A percentile compares a stretch with the other conserved stretches of the same genome.
These are phyloP conservation scores for Geranium incanum DNA, from an alignment of 441 rosid species.

Conservation along the genomic window DNA sequence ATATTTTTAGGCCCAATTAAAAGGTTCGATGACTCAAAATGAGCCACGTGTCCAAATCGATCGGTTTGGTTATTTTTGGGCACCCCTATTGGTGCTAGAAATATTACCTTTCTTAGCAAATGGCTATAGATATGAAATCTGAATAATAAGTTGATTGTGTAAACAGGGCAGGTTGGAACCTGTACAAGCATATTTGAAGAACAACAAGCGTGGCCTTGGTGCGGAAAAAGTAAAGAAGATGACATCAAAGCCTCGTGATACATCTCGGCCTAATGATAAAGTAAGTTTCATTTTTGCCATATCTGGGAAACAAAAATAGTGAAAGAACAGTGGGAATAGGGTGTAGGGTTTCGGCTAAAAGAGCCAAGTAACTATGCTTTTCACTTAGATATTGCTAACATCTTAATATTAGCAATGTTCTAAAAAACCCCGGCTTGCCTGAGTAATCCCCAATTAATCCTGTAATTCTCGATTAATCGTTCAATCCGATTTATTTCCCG, in stretches of 20 bases:
- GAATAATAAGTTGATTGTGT: slow-evolving; percentile 3
- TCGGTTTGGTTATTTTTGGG: no score
- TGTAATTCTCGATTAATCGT: no score
- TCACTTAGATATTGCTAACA: neutral
- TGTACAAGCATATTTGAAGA: slow-evolving; percentile 43
- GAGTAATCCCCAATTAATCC: no score
- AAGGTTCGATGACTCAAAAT: no score
- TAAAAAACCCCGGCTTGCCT: no score
- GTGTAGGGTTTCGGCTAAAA: neutral
- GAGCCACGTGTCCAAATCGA: no score
- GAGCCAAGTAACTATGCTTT: neutral
- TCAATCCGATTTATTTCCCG: no score
- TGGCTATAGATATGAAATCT: neutral
- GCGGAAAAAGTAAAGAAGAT: slow-evolving; percentile 44
- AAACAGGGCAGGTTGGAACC: slow-evolving; percentile 80
- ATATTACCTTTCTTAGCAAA: neutral
- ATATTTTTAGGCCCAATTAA: no score
- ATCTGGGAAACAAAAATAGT: neutral
- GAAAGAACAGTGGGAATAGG: neutral
- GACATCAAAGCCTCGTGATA: slow-evolving; percentile 22
- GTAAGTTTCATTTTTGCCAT: slow-evolving; percentile 22
- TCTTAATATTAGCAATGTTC: neutral
- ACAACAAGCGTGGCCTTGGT: slow-evolving; percentile 75
- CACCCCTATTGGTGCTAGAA: neutral
- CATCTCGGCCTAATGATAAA: slow-evolving; percentile 26